Evolutionary conservation across 148 eudicot genomes (phyloP).

Genomic region (Vaccinium corymbosum): DNA sequence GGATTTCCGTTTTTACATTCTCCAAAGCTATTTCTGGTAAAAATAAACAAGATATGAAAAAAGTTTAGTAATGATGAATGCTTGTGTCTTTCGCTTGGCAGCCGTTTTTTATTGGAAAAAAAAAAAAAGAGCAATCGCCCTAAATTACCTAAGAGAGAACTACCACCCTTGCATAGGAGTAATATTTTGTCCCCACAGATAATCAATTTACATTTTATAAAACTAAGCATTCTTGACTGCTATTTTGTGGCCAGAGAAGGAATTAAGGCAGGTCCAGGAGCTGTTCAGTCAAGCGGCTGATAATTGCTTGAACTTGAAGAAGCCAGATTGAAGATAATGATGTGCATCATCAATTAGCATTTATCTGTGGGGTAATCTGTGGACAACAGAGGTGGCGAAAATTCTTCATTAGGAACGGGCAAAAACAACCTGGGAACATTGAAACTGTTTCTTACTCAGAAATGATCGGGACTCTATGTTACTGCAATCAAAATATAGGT

Average conservation of each 20-base stretch:
- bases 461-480: not conserved
- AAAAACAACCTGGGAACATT: not conserved
- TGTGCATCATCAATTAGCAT: not conserved
- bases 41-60: not conserved
- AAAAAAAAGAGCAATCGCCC: not conserved
- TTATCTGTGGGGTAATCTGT: not conserved
- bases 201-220: not conserved
- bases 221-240: not conserved
- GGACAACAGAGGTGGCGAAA: not conserved
- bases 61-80: not conserved
- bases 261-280: conserved; percentile 85
- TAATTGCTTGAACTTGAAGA: conserved; percentile 79
- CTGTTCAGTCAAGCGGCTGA: conserved; percentile 63
- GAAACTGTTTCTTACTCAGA: not conserved
- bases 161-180: not conserved
- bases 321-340: conserved; percentile 56
- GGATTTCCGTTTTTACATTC: not conserved
- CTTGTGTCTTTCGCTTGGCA: not conserved
- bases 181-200: not conserved
- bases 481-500: not conserved
- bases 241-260: conserved; percentile 52
- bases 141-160: not conserved
- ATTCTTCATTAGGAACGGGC: not conserved
- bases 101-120: not conserved
- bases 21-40: not conserved